These are phyloP conservation scores for Tylopilus subfusipes DNA, from an alignment of 768 basidiomycete genomes.

Conservation along the genomic window DNA sequence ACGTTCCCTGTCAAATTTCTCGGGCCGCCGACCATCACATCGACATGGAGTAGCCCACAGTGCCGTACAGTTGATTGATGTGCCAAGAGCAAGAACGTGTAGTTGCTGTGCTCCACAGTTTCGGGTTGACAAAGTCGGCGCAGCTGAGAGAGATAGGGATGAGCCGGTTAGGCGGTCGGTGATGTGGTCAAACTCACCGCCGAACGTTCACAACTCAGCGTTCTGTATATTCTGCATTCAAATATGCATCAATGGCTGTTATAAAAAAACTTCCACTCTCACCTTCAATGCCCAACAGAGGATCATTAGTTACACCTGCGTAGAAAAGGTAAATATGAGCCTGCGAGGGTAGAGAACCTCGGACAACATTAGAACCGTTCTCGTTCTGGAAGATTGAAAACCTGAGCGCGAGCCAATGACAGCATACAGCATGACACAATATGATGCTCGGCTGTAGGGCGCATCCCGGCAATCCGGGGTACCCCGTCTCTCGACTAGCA, in stretches of 20 bases:
- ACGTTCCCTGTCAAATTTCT: too few relatives aligned
- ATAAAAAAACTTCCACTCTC: constrained; percentile 1
- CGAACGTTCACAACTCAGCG: constrained; percentile 53
- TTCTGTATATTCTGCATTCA: constrained; percentile 45
- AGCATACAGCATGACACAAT: constrained; percentile 8
- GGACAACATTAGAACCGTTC: constrained; percentile 52
- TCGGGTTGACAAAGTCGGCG: too few relatives aligned
- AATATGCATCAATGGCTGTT: neutral
- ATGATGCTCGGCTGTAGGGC: neutral
- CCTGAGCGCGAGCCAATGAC: constrained; percentile 16
- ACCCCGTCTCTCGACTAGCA: neutral
- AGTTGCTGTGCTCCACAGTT: too few relatives aligned
- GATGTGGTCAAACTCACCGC: too few relatives aligned
- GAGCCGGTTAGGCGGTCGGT: too few relatives aligned
- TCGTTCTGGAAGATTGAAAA: constrained; percentile 46
- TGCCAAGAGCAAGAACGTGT: too few relatives aligned
- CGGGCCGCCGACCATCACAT: too few relatives aligned
- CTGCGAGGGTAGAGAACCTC: constrained; percentile 51
- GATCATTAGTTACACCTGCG: constrained; percentile 53
- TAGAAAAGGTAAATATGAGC: constrained; percentile 50
- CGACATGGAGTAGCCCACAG: too few relatives aligned
- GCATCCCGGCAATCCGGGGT: constrained; percentile 3
- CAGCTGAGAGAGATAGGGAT: too few relatives aligned
- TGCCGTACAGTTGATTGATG: too few relatives aligned
- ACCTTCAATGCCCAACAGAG: constrained; percentile 54